phyloP scores from a whole-genome alignment of 176 grass and related monocot genomes.

The Aegilops speltoides region DNA sequence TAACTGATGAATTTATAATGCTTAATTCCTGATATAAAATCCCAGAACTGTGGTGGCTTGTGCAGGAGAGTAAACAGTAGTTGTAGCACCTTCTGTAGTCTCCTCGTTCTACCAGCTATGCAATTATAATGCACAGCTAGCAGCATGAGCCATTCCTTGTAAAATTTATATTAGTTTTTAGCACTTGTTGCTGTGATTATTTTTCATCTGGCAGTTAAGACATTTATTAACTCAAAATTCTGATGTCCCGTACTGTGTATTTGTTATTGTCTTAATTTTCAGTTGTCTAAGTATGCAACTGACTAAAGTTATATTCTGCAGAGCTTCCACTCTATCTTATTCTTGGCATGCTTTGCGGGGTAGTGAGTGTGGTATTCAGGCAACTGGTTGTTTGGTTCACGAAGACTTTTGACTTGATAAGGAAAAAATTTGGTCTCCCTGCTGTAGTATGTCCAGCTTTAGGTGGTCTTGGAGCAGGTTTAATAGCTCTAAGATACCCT shows the following conservation, averaged over 20 bases:
- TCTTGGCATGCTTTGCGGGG: conserved; percentile 94
- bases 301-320: conserved; percentile 46
- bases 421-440: conserved; percentile 78
- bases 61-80: not conserved
- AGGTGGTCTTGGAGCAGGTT: conserved; percentile 88
- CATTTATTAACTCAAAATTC: not conserved
- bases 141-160: conserved; percentile 1
- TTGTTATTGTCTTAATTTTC: not conserved
- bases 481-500: conserved; percentile 97
- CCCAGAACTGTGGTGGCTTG: not conserved
- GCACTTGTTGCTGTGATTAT: not conserved
- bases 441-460: conserved; percentile 94
- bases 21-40: not conserved
- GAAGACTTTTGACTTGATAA: conserved; percentile 85
- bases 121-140: not conserved
- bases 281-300: conserved; percentile 25
- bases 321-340: conserved; percentile 97
- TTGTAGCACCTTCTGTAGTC: not conserved
- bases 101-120: not conserved
- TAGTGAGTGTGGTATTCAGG: conserved; percentile 84
- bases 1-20: not conserved
- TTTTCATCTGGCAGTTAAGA: not conserved
- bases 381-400: conserved; percentile 92
- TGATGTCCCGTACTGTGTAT: not conserved
- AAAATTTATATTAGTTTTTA: conserved; percentile 7